phyloP scores from a whole-genome alignment of 805 yeast genomes.

The Wickerhamiella vanderwaltii region DNA sequence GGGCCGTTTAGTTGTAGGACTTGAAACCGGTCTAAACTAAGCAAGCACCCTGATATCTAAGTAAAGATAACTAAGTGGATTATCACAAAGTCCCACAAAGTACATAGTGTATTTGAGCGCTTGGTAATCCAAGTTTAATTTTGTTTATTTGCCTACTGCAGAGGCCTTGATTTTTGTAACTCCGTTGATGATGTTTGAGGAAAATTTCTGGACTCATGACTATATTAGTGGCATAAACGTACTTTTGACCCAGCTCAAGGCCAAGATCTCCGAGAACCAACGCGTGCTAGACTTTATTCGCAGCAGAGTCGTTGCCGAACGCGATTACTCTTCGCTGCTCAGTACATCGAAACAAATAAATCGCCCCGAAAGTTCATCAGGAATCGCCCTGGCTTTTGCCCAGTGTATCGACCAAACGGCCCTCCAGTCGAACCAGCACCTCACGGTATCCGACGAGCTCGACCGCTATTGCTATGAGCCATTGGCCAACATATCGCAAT shows the following conservation, averaged over 20 bases:
- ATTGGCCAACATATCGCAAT: not conserved
- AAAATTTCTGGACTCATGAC: conserved; percentile 28
- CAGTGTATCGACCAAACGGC: not conserved
- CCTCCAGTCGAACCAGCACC: conserved; percentile 11
- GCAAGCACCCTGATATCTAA: too few relatives aligned
- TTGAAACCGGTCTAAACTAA: too few relatives aligned
- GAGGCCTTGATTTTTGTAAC: too few relatives aligned
- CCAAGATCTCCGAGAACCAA: conserved; percentile 53
- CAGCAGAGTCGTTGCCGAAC: conserved; percentile 54
- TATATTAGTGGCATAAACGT: conserved; percentile 27
- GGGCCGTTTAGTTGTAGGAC: too few relatives aligned
- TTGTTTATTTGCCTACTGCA: too few relatives aligned
- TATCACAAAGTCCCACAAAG: too few relatives aligned
- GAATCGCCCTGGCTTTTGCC: conserved; percentile 10
- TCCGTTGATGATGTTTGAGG: conserved; percentile 22
- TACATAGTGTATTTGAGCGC: too few relatives aligned
- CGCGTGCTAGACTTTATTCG: conserved; percentile 50
- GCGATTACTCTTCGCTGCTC: conserved; percentile 37
- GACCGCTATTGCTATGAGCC: conserved; percentile 5
- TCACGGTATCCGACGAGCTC: not conserved
- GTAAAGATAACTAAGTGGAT: too few relatives aligned
- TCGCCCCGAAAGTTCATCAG: conserved; percentile 16
- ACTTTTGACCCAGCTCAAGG: conserved; percentile 32
- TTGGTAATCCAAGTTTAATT: too few relatives aligned
- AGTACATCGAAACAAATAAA: conserved; percentile 4